Evolutionary conservation across 345 rosid genomes (phyloP).

Genomic region (Bruguiera parviflora): DNA sequence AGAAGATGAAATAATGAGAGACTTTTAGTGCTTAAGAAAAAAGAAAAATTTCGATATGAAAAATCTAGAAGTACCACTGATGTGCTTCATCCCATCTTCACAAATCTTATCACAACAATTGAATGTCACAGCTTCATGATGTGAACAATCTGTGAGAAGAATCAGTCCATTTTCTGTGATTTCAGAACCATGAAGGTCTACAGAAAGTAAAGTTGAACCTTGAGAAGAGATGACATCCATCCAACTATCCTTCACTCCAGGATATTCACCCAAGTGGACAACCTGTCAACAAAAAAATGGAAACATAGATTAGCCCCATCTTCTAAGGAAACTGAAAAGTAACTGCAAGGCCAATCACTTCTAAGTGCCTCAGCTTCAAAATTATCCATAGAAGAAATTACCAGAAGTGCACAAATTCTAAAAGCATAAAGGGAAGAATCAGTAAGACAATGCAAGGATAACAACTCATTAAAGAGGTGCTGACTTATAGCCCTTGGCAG

Average conservation of each 20-base stretch:
- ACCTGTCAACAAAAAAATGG: slow-evolving; percentile 41
- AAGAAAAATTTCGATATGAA: not conserved
- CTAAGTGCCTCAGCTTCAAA: too few species aligned
- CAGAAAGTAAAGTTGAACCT: slow-evolving; percentile 70
- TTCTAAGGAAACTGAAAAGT: too few species aligned
- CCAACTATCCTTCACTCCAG: slow-evolving; percentile 83
- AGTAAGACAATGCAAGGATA: too few species aligned
- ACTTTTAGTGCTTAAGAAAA: too few species aligned
- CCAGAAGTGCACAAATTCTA: too few species aligned
- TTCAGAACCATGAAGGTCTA: slow-evolving; percentile 77
- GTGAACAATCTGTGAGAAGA: slow-evolving; percentile 52
- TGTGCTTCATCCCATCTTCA: slow-evolving; percentile 50
- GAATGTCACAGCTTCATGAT: slow-evolving; percentile 57
- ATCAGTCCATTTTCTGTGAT: slow-evolving; percentile 62
- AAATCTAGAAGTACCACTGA: slow-evolving; percentile 42
- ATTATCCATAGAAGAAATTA: too few species aligned
- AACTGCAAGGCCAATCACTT: too few species aligned
- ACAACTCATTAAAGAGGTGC: too few species aligned
- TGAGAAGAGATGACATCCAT: slow-evolving; percentile 83
- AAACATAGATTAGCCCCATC: too few species aligned
- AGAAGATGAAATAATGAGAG: too few species aligned
- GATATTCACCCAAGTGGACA: slow-evolving; percentile 63
- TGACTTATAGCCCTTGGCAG: too few species aligned
- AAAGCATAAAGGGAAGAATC: too few species aligned
- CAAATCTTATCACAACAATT: slow-evolving; percentile 62